Evolutionary conservation across 2,329 filamentous ascomycete species (phyloP), one percentile per base, ranked within the genome.

Genomic region (Claviceps pazoutovae): DNA sequence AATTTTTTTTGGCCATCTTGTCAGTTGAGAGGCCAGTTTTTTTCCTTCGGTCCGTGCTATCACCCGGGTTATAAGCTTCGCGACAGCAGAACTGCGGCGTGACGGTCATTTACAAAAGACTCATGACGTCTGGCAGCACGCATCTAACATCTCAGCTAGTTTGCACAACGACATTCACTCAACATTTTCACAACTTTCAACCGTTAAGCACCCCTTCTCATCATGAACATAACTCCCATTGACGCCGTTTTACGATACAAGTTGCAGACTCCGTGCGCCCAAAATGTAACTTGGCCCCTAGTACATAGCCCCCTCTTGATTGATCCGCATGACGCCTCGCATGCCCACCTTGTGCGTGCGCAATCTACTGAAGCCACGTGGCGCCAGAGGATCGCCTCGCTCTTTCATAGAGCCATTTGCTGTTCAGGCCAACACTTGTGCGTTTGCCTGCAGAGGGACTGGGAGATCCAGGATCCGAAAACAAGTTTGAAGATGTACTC

Each of bases 361-460:
- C 16, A 26, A 13, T 9, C 6, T 50, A 69, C 47, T 66, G 62
- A 48, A 62, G 58, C 67, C 70, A 74, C 36, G 67, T 61, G 51
- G 65, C 73, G 11, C 71, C 65, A 49, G 74, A 72, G 58, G 76
- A 70, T 64, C 81, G 65, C 64, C 82, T 72, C 60, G 86, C 84
- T 68, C 83, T 87, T 67, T 96, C 88, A 63, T 95, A 97, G 54
- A 96, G 68, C 91, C 91, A 97, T 70, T 93, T 95, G 71, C 82
- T 95, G 68, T 91, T 96, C 62, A 96, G 63, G 0, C 82, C 82
- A 50, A 94, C 80, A 57, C 80, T 89, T 43, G 83, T 82, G 52
- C 81, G 78, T 70, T 85, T 88, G 39, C 77, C 75, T 5, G 73
- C 69, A 5, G 70, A 70, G 1, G 87, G 86, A 56, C 82, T 90